Percentiles rank a stretch among this genome's conserved stretches.
Evolutionary conservation across 2,329 filamentous ascomycete species (phyloP).

Genomic region (Fusarium newnesense): DNA sequence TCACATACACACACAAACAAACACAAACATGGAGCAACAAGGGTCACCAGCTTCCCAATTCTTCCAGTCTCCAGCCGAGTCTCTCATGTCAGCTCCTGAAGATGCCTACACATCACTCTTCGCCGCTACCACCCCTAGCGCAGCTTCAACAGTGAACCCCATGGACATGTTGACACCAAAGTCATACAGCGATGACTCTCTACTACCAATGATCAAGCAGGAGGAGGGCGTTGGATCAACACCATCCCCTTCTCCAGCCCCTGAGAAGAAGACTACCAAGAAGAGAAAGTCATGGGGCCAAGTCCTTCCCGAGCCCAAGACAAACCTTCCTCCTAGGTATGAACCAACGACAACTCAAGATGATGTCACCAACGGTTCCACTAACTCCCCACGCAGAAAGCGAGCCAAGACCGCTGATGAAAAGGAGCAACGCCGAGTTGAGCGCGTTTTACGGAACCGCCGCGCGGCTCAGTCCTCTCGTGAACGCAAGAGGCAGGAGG

Average conservation of each 20-base stretch:
- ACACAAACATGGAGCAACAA: slow-evolving; percentile 54
- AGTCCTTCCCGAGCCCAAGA: slow-evolving; percentile 95
- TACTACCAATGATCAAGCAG: slow-evolving; percentile 22
- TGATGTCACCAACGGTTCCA: background rate
- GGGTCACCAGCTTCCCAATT: slow-evolving; percentile 60
- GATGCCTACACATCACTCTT: slow-evolving; percentile 63
- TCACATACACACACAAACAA: slow-evolving; percentile 22
- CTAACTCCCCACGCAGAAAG: slow-evolving; percentile 69
- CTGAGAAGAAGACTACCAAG: slow-evolving; percentile 79
- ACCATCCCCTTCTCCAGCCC: slow-evolving; percentile 40
- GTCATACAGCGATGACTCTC: slow-evolving; percentile 49
- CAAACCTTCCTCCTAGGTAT: slow-evolving; percentile 90
- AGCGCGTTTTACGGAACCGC: slow-evolving; percentile 95
- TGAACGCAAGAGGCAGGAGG: slow-evolving; percentile 88
- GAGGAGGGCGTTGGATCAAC: slow-evolving; percentile 31
- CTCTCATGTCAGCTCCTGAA: slow-evolving; percentile 61
- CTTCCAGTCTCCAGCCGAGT: slow-evolving; percentile 65
- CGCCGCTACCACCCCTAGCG: slow-evolving; percentile 46
- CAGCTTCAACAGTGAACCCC: slow-evolving; percentile 54
- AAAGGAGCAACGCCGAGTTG: slow-evolving; percentile 97
- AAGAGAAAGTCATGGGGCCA: slow-evolving; percentile 99
- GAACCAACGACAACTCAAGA: slow-evolving; percentile 30
- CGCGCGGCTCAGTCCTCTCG: slow-evolving; percentile 96
- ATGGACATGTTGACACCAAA: slow-evolving; percentile 62
- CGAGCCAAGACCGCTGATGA: slow-evolving; percentile 98